Evolutionary conservation across 352 stramenopile species (phyloP).

Genomic region (Thraustochytrium sp.): DNA sequence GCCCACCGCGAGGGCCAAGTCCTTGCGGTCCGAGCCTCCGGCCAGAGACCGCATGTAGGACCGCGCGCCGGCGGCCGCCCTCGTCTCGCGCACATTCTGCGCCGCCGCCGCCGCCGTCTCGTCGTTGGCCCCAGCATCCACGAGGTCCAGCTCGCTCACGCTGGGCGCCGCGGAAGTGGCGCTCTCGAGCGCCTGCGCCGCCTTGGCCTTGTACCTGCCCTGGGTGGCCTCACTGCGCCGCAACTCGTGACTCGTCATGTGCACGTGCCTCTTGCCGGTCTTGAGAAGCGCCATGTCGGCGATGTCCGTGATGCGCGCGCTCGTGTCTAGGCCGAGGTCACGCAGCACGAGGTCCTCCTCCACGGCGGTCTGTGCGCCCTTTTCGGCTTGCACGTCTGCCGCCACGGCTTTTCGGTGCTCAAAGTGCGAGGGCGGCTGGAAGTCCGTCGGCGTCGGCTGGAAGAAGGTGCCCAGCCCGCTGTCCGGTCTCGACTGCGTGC

Average conservation of each 20-base stretch:
- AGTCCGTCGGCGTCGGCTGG: background rate
- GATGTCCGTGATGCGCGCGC: background rate
- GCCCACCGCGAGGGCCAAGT: background rate
- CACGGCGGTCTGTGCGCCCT: background rate
- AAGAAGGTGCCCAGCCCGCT: background rate
- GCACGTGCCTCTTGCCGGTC: background rate
- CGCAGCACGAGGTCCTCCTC: constrained; percentile 1
- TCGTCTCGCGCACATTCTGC: background rate
- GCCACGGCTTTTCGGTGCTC: background rate
- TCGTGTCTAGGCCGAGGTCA: background rate
- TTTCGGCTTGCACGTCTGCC: background rate
- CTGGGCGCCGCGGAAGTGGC: no score
- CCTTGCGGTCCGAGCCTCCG: background rate
- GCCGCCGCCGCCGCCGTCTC: no score
- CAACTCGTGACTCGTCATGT: background rate
- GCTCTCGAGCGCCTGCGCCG: background rate
- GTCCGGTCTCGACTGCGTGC: background rate
- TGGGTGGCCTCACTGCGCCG: background rate
- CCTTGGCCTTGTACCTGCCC: background rate
- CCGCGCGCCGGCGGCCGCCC: no score
- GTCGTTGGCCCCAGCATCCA: background rate
- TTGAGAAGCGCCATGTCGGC: background rate
- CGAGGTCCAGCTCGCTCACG: background rate
- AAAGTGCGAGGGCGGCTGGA: constrained; percentile 24
- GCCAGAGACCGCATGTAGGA: no score